Evolutionary conservation across 305 asterid genomes (phyloP), one percentile per base, ranked within the genome.

Genomic region (Ilex paraguariensis): DNA sequence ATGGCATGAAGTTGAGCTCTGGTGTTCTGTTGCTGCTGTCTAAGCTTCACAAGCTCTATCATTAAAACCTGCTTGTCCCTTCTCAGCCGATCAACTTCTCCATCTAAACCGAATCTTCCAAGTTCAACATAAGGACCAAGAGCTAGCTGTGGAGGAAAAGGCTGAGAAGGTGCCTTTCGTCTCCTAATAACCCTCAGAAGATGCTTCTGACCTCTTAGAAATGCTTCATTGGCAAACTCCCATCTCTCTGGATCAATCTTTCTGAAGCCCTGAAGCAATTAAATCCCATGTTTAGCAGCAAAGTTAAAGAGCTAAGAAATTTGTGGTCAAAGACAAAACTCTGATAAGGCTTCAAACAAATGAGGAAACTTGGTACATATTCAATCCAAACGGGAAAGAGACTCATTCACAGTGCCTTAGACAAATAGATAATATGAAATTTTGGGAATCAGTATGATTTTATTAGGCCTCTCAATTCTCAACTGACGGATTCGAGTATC

Each of bases 171-270:
- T 3, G 90, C 44, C 66, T 81, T 88, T 51, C 95, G 66, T 31
- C 95, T 70, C 49, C 72, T 70, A 13, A 88, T 86, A 70, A 57
- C 77, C 80, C 46, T 83, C 13, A 88, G 42, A 2, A 86, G 82
- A 11, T 84, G 84, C 62, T 77, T 84, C 2, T 83, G 84, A 39
- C 87, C 90, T 62, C 60, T 68, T 3, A 81, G 70, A 65, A 88
- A 86, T 2, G 79, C 78, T 67, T 84, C 93, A 50, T 86, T 84
- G 0, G 95, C 88, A 3, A 86, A 86, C 63, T 86, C 95, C 95
- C 92, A 88, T 66, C 66, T 84, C 49, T 88, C 88, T 1, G 92
- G 80, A 76, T 88, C 95, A 49, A 86, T 77, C 79, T 88, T 86
- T 73, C 90, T 79, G 70, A 88, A 88, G 1, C 96, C 96, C 96